Base-by-base conservation (phyloP, 352 stramenopile species). In the Phytopythium aichiense region DNA sequence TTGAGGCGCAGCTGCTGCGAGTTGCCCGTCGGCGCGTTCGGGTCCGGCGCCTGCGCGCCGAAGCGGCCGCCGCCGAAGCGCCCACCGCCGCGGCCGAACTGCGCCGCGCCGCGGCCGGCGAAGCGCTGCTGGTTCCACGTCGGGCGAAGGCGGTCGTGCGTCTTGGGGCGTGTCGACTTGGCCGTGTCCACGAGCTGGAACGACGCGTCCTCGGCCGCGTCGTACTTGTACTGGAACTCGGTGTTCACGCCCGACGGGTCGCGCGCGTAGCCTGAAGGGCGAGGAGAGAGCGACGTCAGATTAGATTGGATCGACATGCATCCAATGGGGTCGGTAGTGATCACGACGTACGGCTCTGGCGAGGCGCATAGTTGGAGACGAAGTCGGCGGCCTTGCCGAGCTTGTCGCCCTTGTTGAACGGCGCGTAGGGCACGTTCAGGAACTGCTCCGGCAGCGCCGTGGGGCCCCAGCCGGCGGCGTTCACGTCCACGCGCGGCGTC, bases 351-450 rank as follows among this genome's bases (percentile, higher is more conserved):
- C 46, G 79, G 28, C 63, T 67, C 54, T 74, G 76, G 55, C 81
- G 79, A 16, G 74, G 73, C 61, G 73, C 81, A 50, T 91, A 92
- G 64, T 82, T 92, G 35, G 79, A 89, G 31, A 89, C 81, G 61
- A 98, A 98, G 80, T 99, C 96, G 43, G 96, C 95, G 16, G 83
- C 92, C 49, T 97, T 94, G 28, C 95, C 94, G 12, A 98, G 76
- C 66, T 97, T 95, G 81, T 99, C 95, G 40, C 85, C 92, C 67
- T 98, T 97, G 64, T 96, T 97, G 73, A 99, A 99, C 4, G 94
- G 94, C 43, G 92, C 89, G 69, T 98, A 99, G 9, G 96, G 96
- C 31, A 99, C 77, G 65, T 95, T 86, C 25, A 91, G 72, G 81
- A 98, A 98, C 73, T 95, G 85, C 73, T 94, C 76, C 22, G 89